Evolutionary conservation across 805 yeast genomes (phyloP).

Genomic region (Candida sakaeoensis): DNA sequence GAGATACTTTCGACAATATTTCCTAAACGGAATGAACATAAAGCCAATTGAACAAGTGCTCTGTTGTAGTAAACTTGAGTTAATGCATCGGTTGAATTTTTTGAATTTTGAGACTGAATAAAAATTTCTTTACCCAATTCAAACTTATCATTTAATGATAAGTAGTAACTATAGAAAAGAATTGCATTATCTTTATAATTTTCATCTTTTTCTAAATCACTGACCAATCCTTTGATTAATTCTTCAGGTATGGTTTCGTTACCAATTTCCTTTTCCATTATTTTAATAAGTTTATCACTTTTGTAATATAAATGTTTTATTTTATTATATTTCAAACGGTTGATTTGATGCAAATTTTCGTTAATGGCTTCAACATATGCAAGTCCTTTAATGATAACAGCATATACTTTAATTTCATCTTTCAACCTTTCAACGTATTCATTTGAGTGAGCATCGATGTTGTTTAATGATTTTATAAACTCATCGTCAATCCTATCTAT

Average conservation of each 20-base stretch:
- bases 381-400: conserved; percentile 78
- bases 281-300: conserved; percentile 67
- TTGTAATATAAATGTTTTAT: conserved; percentile 92
- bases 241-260: conserved; percentile 47
- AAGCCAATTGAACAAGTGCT: conserved; percentile 91
- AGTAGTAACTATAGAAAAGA: conserved; percentile 82
- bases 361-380: conserved; percentile 70
- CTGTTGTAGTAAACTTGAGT: conserved; percentile 93
- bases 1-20: conserved; percentile 83
- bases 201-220: conserved; percentile 61
- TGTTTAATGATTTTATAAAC: conserved; percentile 80
- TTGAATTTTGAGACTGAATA: conserved; percentile 75
- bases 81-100: conserved; percentile 79
- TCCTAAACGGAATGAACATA: conserved; percentile 91
- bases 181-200: conserved; percentile 81
- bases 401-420: conserved; percentile 78
- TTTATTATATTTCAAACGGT: conserved; percentile 77
- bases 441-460: conserved; percentile 90
- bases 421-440: conserved; percentile 88
- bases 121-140: conserved; percentile 84
- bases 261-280: conserved; percentile 48
- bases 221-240: conserved; percentile 62
- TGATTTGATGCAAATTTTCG: conserved; percentile 50
- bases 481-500: conserved; percentile 96
- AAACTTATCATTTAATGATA: conserved; percentile 84